These are phyloP conservation scores for Hypoxylon sp. DNA, from an alignment of 2,329 filamentous ascomycete genomes.

Conservation along the genomic window DNA sequence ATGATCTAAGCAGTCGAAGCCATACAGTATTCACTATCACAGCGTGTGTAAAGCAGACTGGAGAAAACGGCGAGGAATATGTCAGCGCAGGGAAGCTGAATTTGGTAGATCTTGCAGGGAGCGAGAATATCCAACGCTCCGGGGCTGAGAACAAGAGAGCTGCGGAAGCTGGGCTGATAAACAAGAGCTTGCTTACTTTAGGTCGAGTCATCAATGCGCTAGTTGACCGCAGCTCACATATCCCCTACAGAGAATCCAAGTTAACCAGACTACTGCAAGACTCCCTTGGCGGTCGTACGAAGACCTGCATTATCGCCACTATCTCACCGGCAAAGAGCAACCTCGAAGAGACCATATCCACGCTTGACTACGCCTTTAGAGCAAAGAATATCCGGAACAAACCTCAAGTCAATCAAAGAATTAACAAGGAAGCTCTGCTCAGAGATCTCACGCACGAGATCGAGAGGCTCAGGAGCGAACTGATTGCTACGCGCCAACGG, in stretches of 20 bases:
- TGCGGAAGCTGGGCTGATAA: constrained; percentile 95
- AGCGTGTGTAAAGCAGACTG: constrained; percentile 85
- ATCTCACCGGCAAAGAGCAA: constrained; percentile 96
- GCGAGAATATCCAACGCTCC: constrained; percentile 96
- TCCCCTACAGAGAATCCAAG: constrained; percentile 94
- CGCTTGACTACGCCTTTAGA: constrained; percentile 95
- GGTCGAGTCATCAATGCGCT: constrained; percentile 98
- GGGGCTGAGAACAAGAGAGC: constrained; percentile 98
- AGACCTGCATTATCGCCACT: constrained; percentile 98
- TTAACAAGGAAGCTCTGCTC: constrained; percentile 93
- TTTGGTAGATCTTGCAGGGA: constrained; percentile 94
- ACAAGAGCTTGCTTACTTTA: constrained; percentile 95
- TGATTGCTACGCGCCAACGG: constrained; percentile 91
- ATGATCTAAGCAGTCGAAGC: constrained; percentile 95
- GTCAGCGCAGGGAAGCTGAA: constrained; percentile 95
- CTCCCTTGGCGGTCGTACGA: constrained; percentile 93
- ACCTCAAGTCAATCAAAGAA: constrained; percentile 91
- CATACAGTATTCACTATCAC: constrained; percentile 99
- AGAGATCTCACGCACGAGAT: constrained; percentile 93
- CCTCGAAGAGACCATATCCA: constrained; percentile 97
- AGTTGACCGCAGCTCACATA: constrained; percentile 90
- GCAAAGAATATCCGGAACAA: constrained; percentile 99
- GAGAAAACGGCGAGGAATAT: constrained; percentile 89
- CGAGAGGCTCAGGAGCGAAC: constrained; percentile 92
- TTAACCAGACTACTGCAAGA: constrained; percentile 95